Base-by-base conservation (phyloP, 2,329 filamentous ascomycete genomes). In the Thelonectria blattea region DNA sequence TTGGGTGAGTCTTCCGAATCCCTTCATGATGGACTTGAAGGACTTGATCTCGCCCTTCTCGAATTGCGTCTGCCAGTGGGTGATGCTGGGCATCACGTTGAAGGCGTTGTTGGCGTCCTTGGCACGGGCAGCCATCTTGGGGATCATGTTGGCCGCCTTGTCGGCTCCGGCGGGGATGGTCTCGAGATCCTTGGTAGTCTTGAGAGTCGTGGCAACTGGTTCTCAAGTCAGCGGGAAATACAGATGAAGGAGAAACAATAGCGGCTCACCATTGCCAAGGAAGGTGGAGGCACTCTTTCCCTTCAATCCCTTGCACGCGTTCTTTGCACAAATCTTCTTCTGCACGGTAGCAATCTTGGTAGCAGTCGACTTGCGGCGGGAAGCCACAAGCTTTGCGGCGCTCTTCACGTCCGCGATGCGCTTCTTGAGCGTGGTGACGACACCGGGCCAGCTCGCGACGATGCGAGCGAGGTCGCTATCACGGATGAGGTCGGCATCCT, bases 391-490 rank as follows among this genome's bases (percentile, higher is more conserved):
- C 2, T 41, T 58, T 2, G 61, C 49, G 15, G 59, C 52, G 2
- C 24, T 55, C 9, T 58, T 50, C n/a, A 63, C 61, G 20, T 52
- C 53, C 4, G 52, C 30, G 3, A 60, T 52, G 24, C 34, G 56
- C 12, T 61, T 63, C 42, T 56, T 50, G 22, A 64, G 50, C 2
- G 50, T 11, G 1, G 24, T 46, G 4, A 56, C 58, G 1, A 65
- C 48, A 1, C 17, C 15, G n/a, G 50, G 30, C 62, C 62, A 65
- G 45, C 34, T 58, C 27, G 55, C 56, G 2, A 65, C n/a, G 42
- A 57, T 50, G 7, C 37, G 18, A 2, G 56, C 50, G n/a, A 64
- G 42, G 5, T 65, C 57, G 42, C 57, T 58, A 10, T 61, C 48
- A 10, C 18, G 53, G 30, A 64, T 34, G n/a, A 45, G 42, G 3